Conservation (phyloP, 164 flowering plant species). For the Nymphaea thermarum region DNA sequence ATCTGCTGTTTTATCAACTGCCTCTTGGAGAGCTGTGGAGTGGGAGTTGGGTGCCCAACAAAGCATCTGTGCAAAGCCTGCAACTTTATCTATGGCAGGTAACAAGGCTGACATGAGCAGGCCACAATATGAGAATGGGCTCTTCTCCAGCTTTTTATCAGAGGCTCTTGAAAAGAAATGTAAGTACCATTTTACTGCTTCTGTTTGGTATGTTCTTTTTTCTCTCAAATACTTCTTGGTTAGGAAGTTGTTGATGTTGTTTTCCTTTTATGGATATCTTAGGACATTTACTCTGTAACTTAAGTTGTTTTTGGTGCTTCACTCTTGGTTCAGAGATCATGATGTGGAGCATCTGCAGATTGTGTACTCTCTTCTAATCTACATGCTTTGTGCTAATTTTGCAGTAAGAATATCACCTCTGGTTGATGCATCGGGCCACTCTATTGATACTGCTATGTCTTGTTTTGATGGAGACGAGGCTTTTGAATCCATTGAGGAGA, state of each 20-base stretch:
- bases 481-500: constrained; percentile 48
- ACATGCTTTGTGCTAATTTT: constrained; percentile 1
- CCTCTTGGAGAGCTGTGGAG: constrained; percentile 25
- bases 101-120: constrained; percentile 20
- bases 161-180: constrained; percentile 55
- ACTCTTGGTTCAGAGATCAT: neutral
- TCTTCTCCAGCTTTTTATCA: constrained; percentile 76
- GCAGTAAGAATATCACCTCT: constrained; percentile 43
- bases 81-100: constrained; percentile 16
- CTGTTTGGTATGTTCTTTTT: neutral
- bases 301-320: neutral
- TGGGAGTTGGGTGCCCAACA: constrained; percentile 21
- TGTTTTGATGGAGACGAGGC: constrained; percentile 47
- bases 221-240: too few species aligned
- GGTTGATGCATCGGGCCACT: constrained; percentile 17
- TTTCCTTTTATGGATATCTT: neutral
- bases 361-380: neutral
- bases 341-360: neutral
- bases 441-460: constrained; percentile 25
- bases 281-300: neutral
- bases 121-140: constrained; percentile 51
- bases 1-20: constrained; percentile 21
- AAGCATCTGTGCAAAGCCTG: constrained; percentile 15
- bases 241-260: neutral
- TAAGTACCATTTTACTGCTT: constrained; percentile 18